Evolutionary conservation across 2,329 filamentous ascomycete species (phyloP).

Genomic region (Coleophoma cylindrospora): DNA sequence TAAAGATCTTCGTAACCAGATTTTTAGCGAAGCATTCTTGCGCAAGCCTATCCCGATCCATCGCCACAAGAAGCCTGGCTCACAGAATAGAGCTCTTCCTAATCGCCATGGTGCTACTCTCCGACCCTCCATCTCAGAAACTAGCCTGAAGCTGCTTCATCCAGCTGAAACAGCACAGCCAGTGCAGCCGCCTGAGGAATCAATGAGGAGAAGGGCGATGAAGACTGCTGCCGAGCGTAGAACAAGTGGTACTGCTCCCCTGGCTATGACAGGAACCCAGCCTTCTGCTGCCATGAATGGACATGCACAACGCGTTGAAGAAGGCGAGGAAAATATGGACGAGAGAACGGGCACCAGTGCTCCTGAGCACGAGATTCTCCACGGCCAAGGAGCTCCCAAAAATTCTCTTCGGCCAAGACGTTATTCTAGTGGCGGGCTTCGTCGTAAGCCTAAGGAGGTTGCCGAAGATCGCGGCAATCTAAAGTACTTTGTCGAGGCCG

Average conservation of each 20-base stretch:
- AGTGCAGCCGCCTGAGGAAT: constrained; percentile 37
- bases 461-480: constrained; percentile 67
- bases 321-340: constrained; percentile 26
- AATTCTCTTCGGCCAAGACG: constrained; percentile 52
- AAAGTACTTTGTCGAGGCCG: constrained; percentile 88
- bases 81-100: constrained; percentile 61
- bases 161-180: constrained; percentile 5
- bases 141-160: constrained; percentile 21
- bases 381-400: constrained; percentile 7
- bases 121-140: constrained; percentile 24
- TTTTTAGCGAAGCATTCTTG: constrained; percentile 86
- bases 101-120: constrained; percentile 36
- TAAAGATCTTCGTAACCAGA: constrained; percentile 79
- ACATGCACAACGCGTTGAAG: constrained; percentile 16
- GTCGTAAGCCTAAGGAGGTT: constrained; percentile 68
- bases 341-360: constrained; percentile 57
- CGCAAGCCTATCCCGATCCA: constrained; percentile 79
- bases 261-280: constrained; percentile 7
- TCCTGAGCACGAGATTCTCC: constrained; percentile 51
- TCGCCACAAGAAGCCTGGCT: constrained; percentile 62
- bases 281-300: constrained; percentile 8
- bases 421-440: constrained; percentile 82
- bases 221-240: constrained; percentile 19
- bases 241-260: constrained; percentile 3
- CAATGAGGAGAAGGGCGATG: constrained; percentile 26